phyloP scores from a whole-genome alignment of 345 rosid genomes.

The Dipteronia dyeriana region DNA sequence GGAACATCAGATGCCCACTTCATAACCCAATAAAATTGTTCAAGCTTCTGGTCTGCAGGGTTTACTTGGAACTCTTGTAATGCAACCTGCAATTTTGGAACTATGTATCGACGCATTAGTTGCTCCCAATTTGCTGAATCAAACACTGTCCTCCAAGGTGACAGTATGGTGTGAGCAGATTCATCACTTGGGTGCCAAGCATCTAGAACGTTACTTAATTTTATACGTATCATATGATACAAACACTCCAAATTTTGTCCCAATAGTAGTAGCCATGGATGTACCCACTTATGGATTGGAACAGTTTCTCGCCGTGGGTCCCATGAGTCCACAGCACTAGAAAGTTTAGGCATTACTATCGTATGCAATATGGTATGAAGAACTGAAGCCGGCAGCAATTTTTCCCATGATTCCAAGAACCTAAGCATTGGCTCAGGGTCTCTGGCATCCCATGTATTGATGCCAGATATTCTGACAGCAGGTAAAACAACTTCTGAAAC shows the following conservation, averaged over 20 bases:
- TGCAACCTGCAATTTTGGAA: slow-evolving; percentile 87
- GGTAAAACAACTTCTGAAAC: slow-evolving; percentile 81
- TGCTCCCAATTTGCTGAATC: slow-evolving; percentile 88
- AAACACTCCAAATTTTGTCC: slow-evolving; percentile 76
- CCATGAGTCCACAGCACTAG: slow-evolving; percentile 83
- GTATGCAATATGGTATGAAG: slow-evolving; percentile 57
- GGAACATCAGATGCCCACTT: slow-evolving; percentile 88
- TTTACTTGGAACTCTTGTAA: slow-evolving; percentile 79
- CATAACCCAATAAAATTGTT: slow-evolving; percentile 75
- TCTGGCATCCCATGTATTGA: slow-evolving; percentile 89
- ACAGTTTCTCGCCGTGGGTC: slow-evolving; percentile 78
- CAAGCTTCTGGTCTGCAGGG: slow-evolving; percentile 78
- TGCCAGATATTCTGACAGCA: slow-evolving; percentile 79
- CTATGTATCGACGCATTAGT: slow-evolving; percentile 83
- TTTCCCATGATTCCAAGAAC: slow-evolving; percentile 86
- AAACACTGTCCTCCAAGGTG: slow-evolving; percentile 92
- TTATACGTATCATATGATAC: slow-evolving; percentile 76
- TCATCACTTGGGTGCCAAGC: slow-evolving; percentile 92
- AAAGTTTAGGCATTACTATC: slow-evolving; percentile 75
- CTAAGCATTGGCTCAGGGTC: slow-evolving; percentile 96
- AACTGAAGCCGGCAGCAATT: slow-evolving; percentile 64
- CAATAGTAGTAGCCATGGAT: slow-evolving; percentile 89
- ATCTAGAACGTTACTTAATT: slow-evolving; percentile 81
- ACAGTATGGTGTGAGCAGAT: slow-evolving; percentile 80
- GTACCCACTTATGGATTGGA: slow-evolving; percentile 93